Percentiles rank a stretch among this genome's conserved stretches.
These are phyloP conservation scores for Auricularia sp. DNA, from an alignment of 768 basidiomycete species.

Conservation along the genomic window DNA sequence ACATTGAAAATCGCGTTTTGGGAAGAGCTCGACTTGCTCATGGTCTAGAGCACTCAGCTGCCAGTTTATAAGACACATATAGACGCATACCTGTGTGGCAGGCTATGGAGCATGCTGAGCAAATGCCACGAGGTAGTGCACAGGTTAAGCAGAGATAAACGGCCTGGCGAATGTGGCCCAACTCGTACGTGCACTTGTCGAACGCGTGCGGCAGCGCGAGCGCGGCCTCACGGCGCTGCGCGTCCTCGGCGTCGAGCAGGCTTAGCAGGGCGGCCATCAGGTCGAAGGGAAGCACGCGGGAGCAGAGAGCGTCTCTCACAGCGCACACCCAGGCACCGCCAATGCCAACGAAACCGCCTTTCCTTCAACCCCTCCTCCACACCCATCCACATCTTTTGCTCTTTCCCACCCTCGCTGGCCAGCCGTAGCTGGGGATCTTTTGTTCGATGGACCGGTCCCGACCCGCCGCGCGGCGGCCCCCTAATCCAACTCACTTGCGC, in stretches of 20 bases:
- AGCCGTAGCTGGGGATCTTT: no score
- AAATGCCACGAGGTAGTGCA: slow-evolving; percentile 54
- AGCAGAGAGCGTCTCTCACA: no score
- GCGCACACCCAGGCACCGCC: no score
- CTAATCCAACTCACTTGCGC: no score
- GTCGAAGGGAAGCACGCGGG: no score
- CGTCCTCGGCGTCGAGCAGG: slow-evolving; percentile 12
- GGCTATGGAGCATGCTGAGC: slow-evolving; percentile 75
- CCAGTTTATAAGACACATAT: no score
- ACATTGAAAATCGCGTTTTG: slow-evolving; percentile 73
- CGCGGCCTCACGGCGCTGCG: slow-evolving; percentile 29
- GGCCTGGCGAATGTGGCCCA: slow-evolving; percentile 61
- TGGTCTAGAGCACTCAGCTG: slow-evolving; percentile 2
- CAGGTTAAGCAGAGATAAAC: slow-evolving; percentile 77
- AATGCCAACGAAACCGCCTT: no score
- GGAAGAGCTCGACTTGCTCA: slow-evolving; percentile 76
- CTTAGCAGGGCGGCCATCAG: not conserved
- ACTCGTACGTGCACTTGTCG: slow-evolving; percentile 53
- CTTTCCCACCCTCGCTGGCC: no score
- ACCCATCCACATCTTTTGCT: no score
- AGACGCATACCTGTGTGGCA: slow-evolving; percentile 49
- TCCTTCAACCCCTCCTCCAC: no score
- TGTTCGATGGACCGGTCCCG: no score
- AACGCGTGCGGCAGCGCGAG: slow-evolving; percentile 45
- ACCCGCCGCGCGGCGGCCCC: no score